These are phyloP conservation scores for Akanthomyces dipterigenus DNA, from an alignment of 2,329 filamentous ascomycete genomes.

Conservation along the genomic window DNA sequence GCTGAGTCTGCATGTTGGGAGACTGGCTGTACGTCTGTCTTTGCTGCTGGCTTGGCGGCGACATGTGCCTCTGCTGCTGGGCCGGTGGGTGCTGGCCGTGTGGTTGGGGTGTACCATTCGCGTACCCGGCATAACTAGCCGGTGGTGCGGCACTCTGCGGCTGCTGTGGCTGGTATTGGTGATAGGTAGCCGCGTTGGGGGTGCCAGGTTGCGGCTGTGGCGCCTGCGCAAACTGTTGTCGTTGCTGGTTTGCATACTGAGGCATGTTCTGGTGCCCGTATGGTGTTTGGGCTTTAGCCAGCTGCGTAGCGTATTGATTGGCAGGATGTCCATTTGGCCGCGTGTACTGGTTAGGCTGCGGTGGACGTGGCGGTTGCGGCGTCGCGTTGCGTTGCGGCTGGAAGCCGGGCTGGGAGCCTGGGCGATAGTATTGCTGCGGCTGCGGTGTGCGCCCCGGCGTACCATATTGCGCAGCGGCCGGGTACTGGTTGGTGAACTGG, in stretches of 20 bases:
- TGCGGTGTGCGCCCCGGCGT: conserved; percentile 40
- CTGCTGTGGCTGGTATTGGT: conserved; percentile 32
- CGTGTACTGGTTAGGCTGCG: conserved; percentile 43
- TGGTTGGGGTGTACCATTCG: conserved; percentile 31
- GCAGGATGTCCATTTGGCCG: conserved; percentile 39
- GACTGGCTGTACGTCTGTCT: conserved; percentile 33
- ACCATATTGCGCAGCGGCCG: conserved; percentile 38
- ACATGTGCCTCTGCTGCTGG: conserved; percentile 34
- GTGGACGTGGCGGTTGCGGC: conserved; percentile 26
- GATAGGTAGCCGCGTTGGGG: conserved; percentile 25
- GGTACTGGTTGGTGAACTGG: conserved; percentile 38
- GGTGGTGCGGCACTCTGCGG: conserved; percentile 31
- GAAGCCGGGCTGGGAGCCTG: conserved; percentile 17
- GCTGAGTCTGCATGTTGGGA: conserved; percentile 29
- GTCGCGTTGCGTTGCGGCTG: conserved; percentile 30
- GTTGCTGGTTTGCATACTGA: conserved; percentile 40
- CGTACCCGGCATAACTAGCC: conserved; percentile 29
- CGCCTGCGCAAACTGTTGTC: conserved; percentile 37
- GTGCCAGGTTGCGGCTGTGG: conserved; percentile 32
- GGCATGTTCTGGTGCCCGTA: conserved; percentile 46
- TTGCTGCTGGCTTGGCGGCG: conserved; percentile 32
- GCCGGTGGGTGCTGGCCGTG: conserved; percentile 23
- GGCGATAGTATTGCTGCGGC: conserved; percentile 32
- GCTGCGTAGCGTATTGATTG: conserved; percentile 40
- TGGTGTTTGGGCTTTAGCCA: conserved; percentile 45